Evolutionary conservation across 768 basidiomycete genomes (phyloP).

Genomic region (Podaxis mareebaensis): DNA sequence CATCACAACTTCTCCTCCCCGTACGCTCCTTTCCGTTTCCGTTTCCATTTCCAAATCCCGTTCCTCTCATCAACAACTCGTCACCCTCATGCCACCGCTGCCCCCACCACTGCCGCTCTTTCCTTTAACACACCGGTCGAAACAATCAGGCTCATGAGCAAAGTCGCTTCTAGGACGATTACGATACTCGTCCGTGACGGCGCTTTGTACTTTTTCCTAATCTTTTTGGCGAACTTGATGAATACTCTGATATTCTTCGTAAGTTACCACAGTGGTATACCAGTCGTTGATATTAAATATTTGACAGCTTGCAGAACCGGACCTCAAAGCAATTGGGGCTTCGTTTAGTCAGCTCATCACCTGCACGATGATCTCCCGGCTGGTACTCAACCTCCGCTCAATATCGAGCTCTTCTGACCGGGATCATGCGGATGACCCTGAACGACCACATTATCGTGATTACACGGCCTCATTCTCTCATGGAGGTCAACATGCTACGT

Average conservation of each 20-base stretch:
- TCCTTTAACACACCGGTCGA: background rate
- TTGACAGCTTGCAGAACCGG: constrained; percentile 23
- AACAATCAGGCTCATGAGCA: constrained; percentile 6
- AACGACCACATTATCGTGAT: background rate
- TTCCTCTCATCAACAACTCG: background rate
- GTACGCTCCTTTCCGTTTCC: background rate
- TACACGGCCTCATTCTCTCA: background rate
- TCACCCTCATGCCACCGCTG: background rate
- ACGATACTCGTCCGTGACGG: constrained; percentile 29
- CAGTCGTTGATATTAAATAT: background rate
- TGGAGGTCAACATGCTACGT: too few species aligned
- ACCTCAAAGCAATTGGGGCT: constrained; percentile 32
- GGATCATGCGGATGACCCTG: background rate
- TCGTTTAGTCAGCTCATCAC: constrained; percentile 33
- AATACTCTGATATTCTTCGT: constrained; percentile 30
- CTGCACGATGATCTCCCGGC: constrained; percentile 29
- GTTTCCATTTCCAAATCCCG: background rate
- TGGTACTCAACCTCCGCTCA: constrained; percentile 31
- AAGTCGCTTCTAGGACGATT: constrained; percentile 21
- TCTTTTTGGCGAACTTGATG: constrained; percentile 27
- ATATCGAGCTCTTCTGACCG: constrained; percentile 2
- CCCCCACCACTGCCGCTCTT: background rate
- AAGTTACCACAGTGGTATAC: constrained; percentile 11
- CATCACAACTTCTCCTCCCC: background rate
- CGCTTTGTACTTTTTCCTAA: constrained; percentile 27